Conservation (phyloP, 2,329 filamentous ascomycete genomes). For the Cladobotryum protrusum region DNA sequence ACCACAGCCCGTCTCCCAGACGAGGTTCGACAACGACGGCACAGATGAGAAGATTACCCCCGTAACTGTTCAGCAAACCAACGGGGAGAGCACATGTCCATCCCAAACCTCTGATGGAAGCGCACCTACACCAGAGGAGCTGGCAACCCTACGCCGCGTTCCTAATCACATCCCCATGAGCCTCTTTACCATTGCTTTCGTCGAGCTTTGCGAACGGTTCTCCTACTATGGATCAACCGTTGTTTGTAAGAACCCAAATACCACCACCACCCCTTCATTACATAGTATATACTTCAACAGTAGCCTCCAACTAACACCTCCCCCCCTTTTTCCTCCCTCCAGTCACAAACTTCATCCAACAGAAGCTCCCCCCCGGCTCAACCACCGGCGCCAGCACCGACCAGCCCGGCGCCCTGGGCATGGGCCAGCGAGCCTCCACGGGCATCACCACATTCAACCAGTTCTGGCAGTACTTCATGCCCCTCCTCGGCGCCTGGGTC, state of each 20-base stretch:
- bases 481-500: conserved; percentile 46
- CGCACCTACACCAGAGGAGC: conserved; percentile 31
- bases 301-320: background rate
- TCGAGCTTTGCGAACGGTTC: conserved; percentile 67
- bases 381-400: conserved; percentile 42
- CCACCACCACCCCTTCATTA: background rate
- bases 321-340: background rate
- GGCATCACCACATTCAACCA: conserved; percentile 43
- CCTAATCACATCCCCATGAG: conserved; percentile 52
- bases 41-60: no score
- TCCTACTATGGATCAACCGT: conserved; percentile 64
- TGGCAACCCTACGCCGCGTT: conserved; percentile 46
- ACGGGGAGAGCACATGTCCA: no score
- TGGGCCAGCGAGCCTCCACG: conserved; percentile 48
- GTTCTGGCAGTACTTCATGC: conserved; percentile 57
- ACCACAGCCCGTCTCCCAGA: no score
- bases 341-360: conserved; percentile 58
- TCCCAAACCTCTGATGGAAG: background rate
- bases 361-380: conserved; percentile 48
- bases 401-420: conserved; percentile 49
- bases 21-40: no score
- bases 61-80: no score
- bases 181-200: conserved; percentile 57
- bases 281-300: background rate
- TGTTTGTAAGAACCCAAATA: conserved; percentile 47